Evolutionary conservation across 2,329 filamentous ascomycete genomes (phyloP).

Genomic region (Aureobasidium sp.): DNA sequence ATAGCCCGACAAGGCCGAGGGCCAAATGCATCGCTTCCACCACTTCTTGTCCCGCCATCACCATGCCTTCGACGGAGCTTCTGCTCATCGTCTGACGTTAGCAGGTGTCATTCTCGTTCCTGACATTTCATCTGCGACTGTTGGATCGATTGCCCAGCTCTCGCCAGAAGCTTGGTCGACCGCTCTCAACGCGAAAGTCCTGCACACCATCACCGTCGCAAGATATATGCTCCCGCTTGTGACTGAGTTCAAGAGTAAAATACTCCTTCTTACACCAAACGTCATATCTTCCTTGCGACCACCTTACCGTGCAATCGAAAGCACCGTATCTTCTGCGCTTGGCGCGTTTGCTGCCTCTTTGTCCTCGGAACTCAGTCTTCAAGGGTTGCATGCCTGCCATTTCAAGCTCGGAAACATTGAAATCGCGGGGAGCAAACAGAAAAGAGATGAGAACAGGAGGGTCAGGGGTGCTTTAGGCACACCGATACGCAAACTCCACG

Average conservation of each 20-base stretch:
- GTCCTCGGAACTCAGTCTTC: slow-evolving; percentile 65
- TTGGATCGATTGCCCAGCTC: slow-evolving; percentile 77
- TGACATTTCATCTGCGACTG: slow-evolving; percentile 51
- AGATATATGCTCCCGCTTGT: slow-evolving; percentile 66
- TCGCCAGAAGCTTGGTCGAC: slow-evolving; percentile 78
- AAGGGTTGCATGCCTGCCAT: slow-evolving; percentile 73
- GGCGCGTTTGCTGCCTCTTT: slow-evolving; percentile 77
- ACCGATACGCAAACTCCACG: slow-evolving; percentile 69
- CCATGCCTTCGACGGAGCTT: slow-evolving; percentile 65
- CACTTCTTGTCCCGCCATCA: slow-evolving; percentile 66
- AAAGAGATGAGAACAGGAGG: slow-evolving; percentile 36
- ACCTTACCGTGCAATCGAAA: slow-evolving; percentile 77
- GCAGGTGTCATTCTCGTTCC: slow-evolving; percentile 78
- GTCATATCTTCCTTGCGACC: slow-evolving; percentile 73
- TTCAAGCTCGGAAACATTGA: slow-evolving; percentile 90
- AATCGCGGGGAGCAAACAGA: slow-evolving; percentile 47
- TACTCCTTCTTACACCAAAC: slow-evolving; percentile 70
- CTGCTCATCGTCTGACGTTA: slow-evolving; percentile 66
- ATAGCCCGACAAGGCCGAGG: slow-evolving; percentile 59
- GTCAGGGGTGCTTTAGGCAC: slow-evolving; percentile 49
- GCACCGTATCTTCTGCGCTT: slow-evolving; percentile 77
- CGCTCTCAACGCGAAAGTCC: slow-evolving; percentile 82
- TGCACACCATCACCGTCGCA: slow-evolving; percentile 80
- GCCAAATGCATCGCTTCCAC: slow-evolving; percentile 63
- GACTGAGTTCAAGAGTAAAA: slow-evolving; percentile 49